phyloP scores from a whole-genome alignment of 1,284 basidiomycete species.

The Trichosporon inkin region DNA sequence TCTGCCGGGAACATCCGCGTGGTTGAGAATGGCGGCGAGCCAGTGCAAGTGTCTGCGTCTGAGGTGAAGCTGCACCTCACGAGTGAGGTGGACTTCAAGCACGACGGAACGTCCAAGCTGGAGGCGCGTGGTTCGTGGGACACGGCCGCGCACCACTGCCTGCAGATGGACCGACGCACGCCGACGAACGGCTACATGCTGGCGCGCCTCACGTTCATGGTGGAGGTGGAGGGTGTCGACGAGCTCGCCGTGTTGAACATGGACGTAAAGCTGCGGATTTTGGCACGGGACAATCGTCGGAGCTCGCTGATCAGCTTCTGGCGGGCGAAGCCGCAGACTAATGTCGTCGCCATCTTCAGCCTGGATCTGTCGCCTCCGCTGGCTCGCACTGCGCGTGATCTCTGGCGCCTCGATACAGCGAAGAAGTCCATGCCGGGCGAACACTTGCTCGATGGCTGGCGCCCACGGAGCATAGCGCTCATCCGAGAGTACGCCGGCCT shows the following conservation, averaged over 20 bases:
- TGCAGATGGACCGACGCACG: constrained; percentile 80
- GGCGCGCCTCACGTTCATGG: constrained; percentile 68
- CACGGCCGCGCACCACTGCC: constrained; percentile 82
- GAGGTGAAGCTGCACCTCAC: constrained; percentile 63
- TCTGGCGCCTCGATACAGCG: constrained; percentile 91
- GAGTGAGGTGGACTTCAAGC: constrained; percentile 65
- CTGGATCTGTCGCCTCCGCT: constrained; percentile 76
- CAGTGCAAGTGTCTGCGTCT: constrained; percentile 66
- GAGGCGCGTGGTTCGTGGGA: constrained; percentile 81
- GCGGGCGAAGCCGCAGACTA: constrained; percentile 56
- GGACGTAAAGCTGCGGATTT: constrained; percentile 83
- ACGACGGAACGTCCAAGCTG: constrained; percentile 74
- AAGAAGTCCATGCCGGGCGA: constrained; percentile 91
- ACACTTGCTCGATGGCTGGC: constrained; percentile 75
- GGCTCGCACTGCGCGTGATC: constrained; percentile 78
- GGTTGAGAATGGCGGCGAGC: constrained; percentile 75
- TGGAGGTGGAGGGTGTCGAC: constrained; percentile 75
- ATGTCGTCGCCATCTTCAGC: constrained; percentile 61
- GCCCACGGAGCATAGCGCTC: constrained; percentile 76
- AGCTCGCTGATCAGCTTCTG: constrained; percentile 68
- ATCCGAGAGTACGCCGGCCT: constrained; percentile 77
- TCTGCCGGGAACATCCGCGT: constrained; percentile 63
- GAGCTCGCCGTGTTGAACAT: constrained; percentile 79
- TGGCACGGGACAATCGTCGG: constrained; percentile 73
- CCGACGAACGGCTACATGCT: constrained; percentile 71